Conservation (phyloP, 805 yeast species). For the Metschnikowia lochheadii region DNA sequence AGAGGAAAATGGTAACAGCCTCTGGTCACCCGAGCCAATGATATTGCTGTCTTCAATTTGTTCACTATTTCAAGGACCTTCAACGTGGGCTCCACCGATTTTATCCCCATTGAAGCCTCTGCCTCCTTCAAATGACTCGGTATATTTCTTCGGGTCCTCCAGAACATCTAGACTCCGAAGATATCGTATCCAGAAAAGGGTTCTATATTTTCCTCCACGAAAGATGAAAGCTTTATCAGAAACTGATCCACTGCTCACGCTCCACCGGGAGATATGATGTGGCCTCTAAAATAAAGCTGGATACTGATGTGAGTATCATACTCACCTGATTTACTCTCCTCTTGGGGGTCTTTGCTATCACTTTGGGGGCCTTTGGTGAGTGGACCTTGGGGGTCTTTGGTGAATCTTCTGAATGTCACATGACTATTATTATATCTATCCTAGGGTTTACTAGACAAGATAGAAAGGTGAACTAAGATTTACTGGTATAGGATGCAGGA, state of each 20-base stretch:
- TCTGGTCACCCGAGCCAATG: slow-evolving; percentile 64
- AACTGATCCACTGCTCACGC: slow-evolving; percentile 85
- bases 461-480: too few species aligned
- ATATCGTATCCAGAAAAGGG: slow-evolving; percentile 49
- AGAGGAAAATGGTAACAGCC: slow-evolving; percentile 74
- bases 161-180: slow-evolving; percentile 50
- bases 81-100: slow-evolving; percentile 42
- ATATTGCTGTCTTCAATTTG: slow-evolving; percentile 62
- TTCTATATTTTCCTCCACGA: slow-evolving; percentile 63
- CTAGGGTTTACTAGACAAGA: too few species aligned
- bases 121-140: slow-evolving; percentile 27
- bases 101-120: slow-evolving; percentile 30
- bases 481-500: too few species aligned
- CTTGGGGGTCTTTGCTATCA: too few species aligned
- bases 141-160: slow-evolving; percentile 19
- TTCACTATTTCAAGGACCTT: slow-evolving; percentile 70
- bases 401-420: too few species aligned
- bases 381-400: too few species aligned
- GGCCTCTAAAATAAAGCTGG: too few species aligned
- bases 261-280: slow-evolving; percentile 59
- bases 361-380: too few species aligned
- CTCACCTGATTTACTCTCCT: too few species aligned
- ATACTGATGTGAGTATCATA: too few species aligned
- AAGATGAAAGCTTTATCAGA: slow-evolving; percentile 90
- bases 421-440: too few species aligned